Evolutionary conservation across 2,329 filamentous ascomycete genomes (phyloP).

Genomic region (Pyricularia sp.): DNA sequence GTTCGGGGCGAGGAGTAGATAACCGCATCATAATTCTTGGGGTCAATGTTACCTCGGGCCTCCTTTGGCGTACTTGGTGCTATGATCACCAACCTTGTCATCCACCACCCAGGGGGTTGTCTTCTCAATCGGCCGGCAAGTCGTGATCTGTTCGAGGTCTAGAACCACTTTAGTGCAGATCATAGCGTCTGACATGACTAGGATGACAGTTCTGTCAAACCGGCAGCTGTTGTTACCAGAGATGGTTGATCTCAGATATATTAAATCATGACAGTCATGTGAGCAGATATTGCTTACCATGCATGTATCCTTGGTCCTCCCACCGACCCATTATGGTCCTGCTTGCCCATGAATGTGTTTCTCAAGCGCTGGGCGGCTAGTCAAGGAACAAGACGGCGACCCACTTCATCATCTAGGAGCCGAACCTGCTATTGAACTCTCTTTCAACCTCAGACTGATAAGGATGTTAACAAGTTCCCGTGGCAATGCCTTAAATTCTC

Average conservation of each 20-base stretch:
- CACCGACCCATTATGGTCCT: no score
- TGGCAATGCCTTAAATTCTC: no score
- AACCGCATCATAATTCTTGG: background rate
- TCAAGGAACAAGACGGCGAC: no score
- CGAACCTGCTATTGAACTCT: no score
- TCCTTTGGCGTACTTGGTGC: background rate
- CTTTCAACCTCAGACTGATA: no score
- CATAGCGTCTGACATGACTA: background rate
- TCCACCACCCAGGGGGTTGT: background rate
- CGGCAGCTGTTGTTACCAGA: background rate
- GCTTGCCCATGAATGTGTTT: no score
- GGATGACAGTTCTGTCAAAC: background rate
- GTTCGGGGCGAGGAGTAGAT: background rate
- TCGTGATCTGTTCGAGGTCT: background rate
- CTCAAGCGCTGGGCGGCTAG: no score
- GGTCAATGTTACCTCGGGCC: background rate
- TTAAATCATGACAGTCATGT: background rate
- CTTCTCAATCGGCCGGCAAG: background rate
- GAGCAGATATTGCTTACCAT: no score
- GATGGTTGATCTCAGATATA: background rate
- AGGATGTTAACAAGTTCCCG: no score
- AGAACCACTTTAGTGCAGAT: background rate
- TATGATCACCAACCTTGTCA: background rate
- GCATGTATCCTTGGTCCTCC: no score
- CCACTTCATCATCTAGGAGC: no score